Percentiles rank a stretch among this genome's conserved stretches.
Evolutionary conservation across 257 asterid genomes (phyloP).

Genomic region (Paraleonurus japonicus): DNA sequence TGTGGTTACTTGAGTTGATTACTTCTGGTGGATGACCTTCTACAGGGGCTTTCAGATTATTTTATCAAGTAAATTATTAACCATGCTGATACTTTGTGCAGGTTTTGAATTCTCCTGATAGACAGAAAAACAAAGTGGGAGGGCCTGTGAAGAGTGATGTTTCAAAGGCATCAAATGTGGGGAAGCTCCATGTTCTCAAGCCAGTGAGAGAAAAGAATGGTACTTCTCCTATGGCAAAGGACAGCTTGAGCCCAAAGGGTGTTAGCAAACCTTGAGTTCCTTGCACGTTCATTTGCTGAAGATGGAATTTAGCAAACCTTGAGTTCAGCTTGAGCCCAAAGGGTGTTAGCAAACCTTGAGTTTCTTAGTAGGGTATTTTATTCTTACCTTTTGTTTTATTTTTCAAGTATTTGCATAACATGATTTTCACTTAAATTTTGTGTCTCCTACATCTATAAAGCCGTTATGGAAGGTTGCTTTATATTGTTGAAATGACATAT

Average conservation of each 20-base stretch:
- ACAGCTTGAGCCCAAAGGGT: constrained; percentile 41
- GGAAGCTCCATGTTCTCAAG: constrained; percentile 73
- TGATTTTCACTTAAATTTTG: too few relatives aligned
- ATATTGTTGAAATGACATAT: too few relatives aligned
- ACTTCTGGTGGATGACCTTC: background rate
- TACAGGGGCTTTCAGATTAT: background rate
- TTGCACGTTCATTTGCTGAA: too few relatives aligned
- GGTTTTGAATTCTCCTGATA: too few relatives aligned
- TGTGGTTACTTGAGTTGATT: background rate
- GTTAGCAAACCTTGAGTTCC: constrained; percentile 35
- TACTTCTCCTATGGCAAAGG: constrained; percentile 39
- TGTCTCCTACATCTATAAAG: too few relatives aligned
- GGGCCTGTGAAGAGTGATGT: constrained; percentile 49
- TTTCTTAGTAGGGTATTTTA: too few relatives aligned
- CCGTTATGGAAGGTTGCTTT: too few relatives aligned
- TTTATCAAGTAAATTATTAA: background rate
- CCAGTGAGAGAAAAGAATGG: constrained; percentile 60
- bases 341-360: too few relatives aligned
- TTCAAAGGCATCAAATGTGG: constrained; percentile 48
- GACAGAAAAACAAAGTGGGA: constrained; percentile 50
- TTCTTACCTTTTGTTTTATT: too few relatives aligned
- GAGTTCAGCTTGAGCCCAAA: too few relatives aligned
- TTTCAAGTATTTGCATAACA: too few relatives aligned
- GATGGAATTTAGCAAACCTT: too few relatives aligned
- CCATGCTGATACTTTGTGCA: constrained; percentile 30